Evolutionary conservation across 2,329 filamentous ascomycete genomes (phyloP).

Genomic region (Fusarium circinatum): DNA sequence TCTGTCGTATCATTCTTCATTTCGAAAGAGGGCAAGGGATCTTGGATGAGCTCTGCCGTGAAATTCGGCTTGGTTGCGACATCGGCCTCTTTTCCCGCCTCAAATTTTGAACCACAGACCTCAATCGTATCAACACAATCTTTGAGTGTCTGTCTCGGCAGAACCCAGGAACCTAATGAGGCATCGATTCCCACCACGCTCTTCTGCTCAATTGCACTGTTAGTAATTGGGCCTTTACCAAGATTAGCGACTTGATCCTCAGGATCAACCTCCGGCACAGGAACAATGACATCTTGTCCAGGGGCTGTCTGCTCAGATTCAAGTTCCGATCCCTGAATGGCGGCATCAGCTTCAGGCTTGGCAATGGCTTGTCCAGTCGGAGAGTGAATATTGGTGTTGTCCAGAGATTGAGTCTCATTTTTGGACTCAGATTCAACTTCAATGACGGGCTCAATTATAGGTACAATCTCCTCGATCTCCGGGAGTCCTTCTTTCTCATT

Average conservation of each 20-base stretch:
- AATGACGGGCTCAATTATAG: slow-evolving; percentile 43
- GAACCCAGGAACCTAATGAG: not conserved
- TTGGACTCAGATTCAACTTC: slow-evolving; percentile 44
- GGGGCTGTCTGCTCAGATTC: slow-evolving; percentile 27
- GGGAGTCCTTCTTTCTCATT: slow-evolving; percentile 37
- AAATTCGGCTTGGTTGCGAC: not conserved
- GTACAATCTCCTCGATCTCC: slow-evolving; percentile 40
- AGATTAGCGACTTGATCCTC: slow-evolving; percentile 16
- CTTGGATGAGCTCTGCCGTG: slow-evolving; percentile 4
- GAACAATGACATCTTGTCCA: slow-evolving; percentile 34
- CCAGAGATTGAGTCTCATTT: slow-evolving; percentile 39
- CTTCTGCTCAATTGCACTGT: slow-evolving; percentile 22
- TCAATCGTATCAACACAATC: not conserved
- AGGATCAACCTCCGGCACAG: slow-evolving; percentile 34
- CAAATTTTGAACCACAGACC: not conserved
- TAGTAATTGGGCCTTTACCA: slow-evolving; percentile 21
- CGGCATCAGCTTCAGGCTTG: slow-evolving; percentile 27
- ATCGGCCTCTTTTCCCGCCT: not conserved
- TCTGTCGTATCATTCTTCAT: slow-evolving; percentile 30
- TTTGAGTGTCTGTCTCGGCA: not conserved
- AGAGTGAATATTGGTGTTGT: slow-evolving; percentile 23
- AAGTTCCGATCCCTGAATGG: slow-evolving; percentile 13
- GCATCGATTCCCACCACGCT: not conserved
- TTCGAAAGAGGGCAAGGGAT: slow-evolving; percentile 4
- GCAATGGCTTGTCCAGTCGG: slow-evolving; percentile 24